Conservation (phyloP, 768 basidiomycete genomes). For the Phlebiopsis flavidoalba region DNA sequence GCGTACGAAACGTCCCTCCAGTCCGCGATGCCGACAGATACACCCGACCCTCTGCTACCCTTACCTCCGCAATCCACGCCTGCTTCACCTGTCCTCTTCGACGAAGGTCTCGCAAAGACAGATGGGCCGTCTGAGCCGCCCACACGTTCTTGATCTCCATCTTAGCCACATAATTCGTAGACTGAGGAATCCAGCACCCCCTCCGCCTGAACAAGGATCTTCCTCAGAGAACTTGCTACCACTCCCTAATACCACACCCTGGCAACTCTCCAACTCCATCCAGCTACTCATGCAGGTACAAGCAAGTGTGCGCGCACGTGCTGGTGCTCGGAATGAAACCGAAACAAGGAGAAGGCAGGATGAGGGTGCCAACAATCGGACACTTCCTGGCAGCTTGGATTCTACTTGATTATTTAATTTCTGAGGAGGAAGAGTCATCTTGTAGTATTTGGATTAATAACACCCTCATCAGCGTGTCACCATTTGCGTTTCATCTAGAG, state of each 20-base stretch:
- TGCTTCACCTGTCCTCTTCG: constrained; percentile 15
- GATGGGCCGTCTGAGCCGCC: constrained; percentile 22
- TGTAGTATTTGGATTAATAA: too few relatives aligned
- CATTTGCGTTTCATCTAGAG: constrained; percentile 53
- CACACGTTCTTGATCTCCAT: constrained; percentile 62
- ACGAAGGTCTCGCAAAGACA: constrained; percentile 8
- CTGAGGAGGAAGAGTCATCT: not conserved
- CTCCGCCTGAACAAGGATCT: constrained; percentile 10
- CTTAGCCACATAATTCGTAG: constrained; percentile 48
- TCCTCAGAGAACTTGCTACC: constrained; percentile 38
- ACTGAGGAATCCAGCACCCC: constrained; percentile 48
- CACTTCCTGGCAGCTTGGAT: constrained; percentile 26
- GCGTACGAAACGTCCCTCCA: constrained; percentile 57
- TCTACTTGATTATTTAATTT: constrained; percentile 10
- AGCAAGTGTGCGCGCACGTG: constrained; percentile 39
- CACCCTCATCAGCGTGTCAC: constrained; percentile 24
- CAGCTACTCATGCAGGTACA: constrained; percentile 39
- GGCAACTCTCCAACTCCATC: constrained; percentile 40
- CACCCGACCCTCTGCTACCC: constrained; percentile 34
- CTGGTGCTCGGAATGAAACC: constrained; percentile 27
- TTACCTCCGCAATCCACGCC: constrained; percentile 24
- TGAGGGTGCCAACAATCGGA: constrained; percentile 5
- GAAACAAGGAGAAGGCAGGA: constrained; percentile 28
- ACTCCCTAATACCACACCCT: constrained; percentile 55
- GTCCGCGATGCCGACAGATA: constrained; percentile 35